Percentiles rank a stretch among this genome's conserved stretches.
phyloP scores from a whole-genome alignment of 73 alveolate genomes.

The Tetrahymena elliotti region DNA sequence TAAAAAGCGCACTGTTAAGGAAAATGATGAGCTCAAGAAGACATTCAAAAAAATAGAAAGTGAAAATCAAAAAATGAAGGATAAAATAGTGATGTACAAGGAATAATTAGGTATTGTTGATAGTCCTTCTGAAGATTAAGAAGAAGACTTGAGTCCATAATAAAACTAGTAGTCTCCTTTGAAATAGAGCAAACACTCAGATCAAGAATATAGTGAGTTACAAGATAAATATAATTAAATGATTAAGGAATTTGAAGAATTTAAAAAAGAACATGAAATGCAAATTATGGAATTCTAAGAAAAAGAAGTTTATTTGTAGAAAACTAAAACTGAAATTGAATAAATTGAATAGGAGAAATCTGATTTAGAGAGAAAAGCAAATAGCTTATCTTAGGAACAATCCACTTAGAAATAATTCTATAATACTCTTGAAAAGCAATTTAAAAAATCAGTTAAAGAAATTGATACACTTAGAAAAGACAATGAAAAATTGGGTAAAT shows the following conservation, averaged over 20 bases:
- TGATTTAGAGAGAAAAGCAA: not conserved
- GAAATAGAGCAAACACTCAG: not conserved
- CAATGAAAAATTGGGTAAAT: not conserved
- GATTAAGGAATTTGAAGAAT: not conserved
- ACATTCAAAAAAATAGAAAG: not conserved
- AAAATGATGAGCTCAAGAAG: not conserved
- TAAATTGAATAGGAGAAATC: not conserved
- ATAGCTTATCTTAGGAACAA: not conserved
- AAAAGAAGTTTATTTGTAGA: not conserved
- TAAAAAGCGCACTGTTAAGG: not conserved
- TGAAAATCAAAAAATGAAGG: not conserved
- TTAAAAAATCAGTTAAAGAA: not conserved
- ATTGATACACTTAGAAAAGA: not conserved
- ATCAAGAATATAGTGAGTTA: not conserved
- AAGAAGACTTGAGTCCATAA: not conserved
- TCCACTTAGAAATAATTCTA: not conserved
- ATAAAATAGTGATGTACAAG: not conserved
- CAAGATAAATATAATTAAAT: not conserved
- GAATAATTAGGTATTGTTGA: not conserved
- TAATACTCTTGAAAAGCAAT: not conserved
- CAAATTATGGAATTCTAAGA: not conserved
- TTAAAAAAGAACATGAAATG: not conserved
- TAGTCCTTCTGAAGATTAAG: not conserved
- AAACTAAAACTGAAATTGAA: not conserved
- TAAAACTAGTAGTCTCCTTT: not conserved